Evolutionary conservation across 495 filamentous ascomycete species (phyloP), one percentile per base, ranked within the genome.

Genomic region (Podospora conica): DNA sequence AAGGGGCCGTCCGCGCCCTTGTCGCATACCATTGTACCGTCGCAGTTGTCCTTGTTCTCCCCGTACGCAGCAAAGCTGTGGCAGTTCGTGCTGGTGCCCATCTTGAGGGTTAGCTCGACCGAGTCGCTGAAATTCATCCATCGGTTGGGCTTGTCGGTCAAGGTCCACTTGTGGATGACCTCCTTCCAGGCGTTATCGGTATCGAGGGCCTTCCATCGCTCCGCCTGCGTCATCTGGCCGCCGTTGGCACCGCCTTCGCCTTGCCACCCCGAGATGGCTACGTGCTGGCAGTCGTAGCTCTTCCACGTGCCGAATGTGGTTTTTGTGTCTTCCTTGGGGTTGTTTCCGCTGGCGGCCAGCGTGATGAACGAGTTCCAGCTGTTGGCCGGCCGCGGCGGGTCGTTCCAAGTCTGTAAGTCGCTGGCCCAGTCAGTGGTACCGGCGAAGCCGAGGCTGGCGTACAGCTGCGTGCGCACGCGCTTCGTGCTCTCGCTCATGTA

Each of bases 341-440:
- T 20, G 7, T n/a, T 4, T 9, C 58, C 58, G 33, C 6, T 11
- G 8, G 9, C 5, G 28, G 55, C 55, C 9, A 22, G 9, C 6
- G 6, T n/a, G 12, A 22, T 66, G 66, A 64, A 66, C 4, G 1
- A 6, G 48, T 10, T 5, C 69, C 69, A 70, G 58, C 55, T 27
- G 20, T 27, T 53, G 5, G 65, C n/a, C 22, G 58, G 61, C 11
- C 20, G 15, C 6, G 65, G 66, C 15, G 24, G 48, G n/a, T 29
- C 12, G 54, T 67, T 11, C 40, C 54, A 70, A 18, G 53, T 23
- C 15, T 74, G 60, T 58, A 82, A 63, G 59, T 81, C 79, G 56
- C 69, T 67, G 29, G 80, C 80, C 79, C 79, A 82, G 57, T 81
- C 75, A 12, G 33, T 68, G 9, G 65, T 77, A 9, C 79, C 79